phyloP scores from a whole-genome alignment of 192 early-diverging fungal species.

The Pilobolus umbonatus region DNA sequence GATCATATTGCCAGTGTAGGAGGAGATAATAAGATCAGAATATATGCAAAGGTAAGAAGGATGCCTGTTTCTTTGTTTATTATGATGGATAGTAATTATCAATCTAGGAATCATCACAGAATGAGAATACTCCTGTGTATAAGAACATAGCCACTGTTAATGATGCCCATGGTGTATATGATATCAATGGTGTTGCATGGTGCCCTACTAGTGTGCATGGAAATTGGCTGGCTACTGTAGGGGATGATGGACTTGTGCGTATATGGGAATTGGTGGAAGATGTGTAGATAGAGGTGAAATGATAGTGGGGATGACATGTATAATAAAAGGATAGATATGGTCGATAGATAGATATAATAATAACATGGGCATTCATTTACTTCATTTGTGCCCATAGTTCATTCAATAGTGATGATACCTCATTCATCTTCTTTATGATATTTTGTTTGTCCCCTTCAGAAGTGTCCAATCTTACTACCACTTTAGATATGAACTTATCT shows the following conservation, averaged over 20 bases:
- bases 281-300: background rate
- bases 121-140: constrained; percentile 24
- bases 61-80: background rate
- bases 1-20: constrained; percentile 73
- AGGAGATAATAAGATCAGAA: constrained; percentile 75
- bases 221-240: constrained; percentile 78
- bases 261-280: constrained; percentile 64
- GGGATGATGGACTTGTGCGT: constrained; percentile 83
- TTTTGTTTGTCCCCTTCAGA: constrained; percentile 16
- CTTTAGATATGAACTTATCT: constrained; percentile 28
- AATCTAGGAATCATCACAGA: background rate
- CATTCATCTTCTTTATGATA: constrained; percentile 20
- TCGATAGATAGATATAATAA: background rate
- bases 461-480: constrained; percentile 7
- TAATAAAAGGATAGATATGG: background rate
- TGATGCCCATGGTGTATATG: constrained; percentile 77
- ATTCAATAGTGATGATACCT: constrained; percentile 29
- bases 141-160: constrained; percentile 37
- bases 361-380: background rate
- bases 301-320: background rate
- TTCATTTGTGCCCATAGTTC: constrained; percentile 25
- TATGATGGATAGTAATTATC: background rate
- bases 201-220: constrained; percentile 58
- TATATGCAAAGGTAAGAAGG: constrained; percentile 47
- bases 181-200: constrained; percentile 91